Evolutionary conservation across 164 flowering plant genomes (phyloP), one percentile per base, ranked within the genome.

Genomic region (Vitis labrusca): DNA sequence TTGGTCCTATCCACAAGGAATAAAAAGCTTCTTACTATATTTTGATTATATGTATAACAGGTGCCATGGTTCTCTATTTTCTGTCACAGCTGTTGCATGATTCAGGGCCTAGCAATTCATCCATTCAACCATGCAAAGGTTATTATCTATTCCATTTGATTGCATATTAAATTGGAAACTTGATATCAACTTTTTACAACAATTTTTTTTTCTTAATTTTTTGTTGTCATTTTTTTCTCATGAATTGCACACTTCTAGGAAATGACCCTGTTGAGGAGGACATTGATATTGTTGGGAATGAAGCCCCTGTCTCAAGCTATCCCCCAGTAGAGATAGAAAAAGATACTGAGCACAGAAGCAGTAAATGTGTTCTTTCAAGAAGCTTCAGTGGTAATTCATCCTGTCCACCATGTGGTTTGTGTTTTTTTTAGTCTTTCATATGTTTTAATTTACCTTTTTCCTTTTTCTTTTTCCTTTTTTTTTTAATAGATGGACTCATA

Each of bases 231-330:
- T 37, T 37, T 37, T 30, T 50, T 23, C 50, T 65, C 17, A 10
- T 44, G 1, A 30, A 17, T 53, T 63, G 37, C 37, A 15, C 50
- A 17, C 68, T 63, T 77, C n/a, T 54, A 91, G 97, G 83, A 8
- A 80, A 83, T 78, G 89, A 78, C 14, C 78, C 71, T 2, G 81
- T 74, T 73, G 96, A 91, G 19, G 97, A 91, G 78, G 95, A 91
- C 76, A 83, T 90, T 61, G 98, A 90, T 78, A 86, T 88, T 69
- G 94, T 88, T 64, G 95, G 91, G 30, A 85, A 86, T 79, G 98
- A 90, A 76, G 88, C 85, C 65, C 91, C 90, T 32, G 83, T 82
- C 19, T 82, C 92, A 23, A 84, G 89, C 82, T 86, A 77, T 70
- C 90, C 92, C 62, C 82, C 92, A 3, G 80, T 90, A 32, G 90